Evolutionary conservation across 371 early-diverging fungal genomes (phyloP), one percentile per base, ranked within the genome.

Genomic region (Mucor piriformis): DNA sequence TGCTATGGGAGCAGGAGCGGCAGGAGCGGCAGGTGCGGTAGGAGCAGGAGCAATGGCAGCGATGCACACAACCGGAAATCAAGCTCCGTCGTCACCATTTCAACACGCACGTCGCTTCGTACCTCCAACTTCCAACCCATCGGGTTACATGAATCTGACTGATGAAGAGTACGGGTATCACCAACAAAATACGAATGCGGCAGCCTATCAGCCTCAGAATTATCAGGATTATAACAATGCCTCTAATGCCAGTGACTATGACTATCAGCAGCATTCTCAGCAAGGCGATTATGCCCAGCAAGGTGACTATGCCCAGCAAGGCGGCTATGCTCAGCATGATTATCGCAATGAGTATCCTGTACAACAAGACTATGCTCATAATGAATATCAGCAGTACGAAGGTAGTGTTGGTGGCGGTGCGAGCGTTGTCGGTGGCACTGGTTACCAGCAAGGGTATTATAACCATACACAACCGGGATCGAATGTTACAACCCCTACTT

Each of bases 101-200:
- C 70, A 70, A 53, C 66, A 64, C 50, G 70, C 66, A 11, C 72
- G 72, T 49, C 68, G 72, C 11, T 65, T 72, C 51, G 72, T 65
- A 24, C 72, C 72, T 47, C 64, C 69, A 18, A 64, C 66, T 3
- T 37, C 55, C 12, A 48, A 54, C 6, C 37, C 61, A 29, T 56
- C 59, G 8, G 66, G 65, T 23, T 72, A 72, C 55, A 67, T 72
- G 67, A 67, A 72, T 49, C 27, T 72, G 27, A 54, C 35, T 27
- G 68, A 72, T 44, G 72, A 67, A 24, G 68, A 68, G 7, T 64
- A 67, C 57, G 43, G 58, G 35, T 68, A 68, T 54, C 63, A 64
- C 37, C 48, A 57, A 40, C 33, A 57, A 7, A 48, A 12, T 7
- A 18, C 6, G 1, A 29, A 29, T 29, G 29, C 1, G 6, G 29